Evolutionary conservation across 2,329 filamentous ascomycete species (phyloP).

Genomic region (Talaromyces sp.): DNA sequence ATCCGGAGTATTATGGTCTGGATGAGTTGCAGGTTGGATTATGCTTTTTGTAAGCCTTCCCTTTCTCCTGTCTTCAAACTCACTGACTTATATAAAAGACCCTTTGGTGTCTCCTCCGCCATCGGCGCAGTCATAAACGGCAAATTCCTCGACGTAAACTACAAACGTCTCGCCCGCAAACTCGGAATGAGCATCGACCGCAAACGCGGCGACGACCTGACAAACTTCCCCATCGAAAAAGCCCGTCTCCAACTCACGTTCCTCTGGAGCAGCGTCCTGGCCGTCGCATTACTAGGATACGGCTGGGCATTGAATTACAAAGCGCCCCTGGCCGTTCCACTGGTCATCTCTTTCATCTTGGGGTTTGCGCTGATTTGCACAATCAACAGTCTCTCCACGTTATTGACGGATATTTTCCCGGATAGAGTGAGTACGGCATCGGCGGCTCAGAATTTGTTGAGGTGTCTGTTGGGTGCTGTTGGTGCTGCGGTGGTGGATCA

Average conservation of each 20-base stretch:
- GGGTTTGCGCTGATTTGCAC: conserved; percentile 29
- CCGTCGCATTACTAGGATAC: conserved; percentile 28
- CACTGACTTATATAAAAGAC: conserved; percentile 16
- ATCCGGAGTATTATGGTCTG: conserved; percentile 42
- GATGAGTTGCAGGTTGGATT: conserved; percentile 42
- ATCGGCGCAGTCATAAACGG: conserved; percentile 39
- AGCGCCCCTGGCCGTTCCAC: conserved; percentile 28
- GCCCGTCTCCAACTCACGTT: conserved; percentile 32
- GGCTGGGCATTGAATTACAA: conserved; percentile 36
- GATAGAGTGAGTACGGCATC: conserved; percentile 29
- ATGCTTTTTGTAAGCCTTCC: conserved; percentile 21
- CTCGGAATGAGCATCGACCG: conserved; percentile 58
- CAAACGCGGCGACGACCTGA: conserved; percentile 51
- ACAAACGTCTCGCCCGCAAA: conserved; percentile 58
- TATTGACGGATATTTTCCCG: conserved; percentile 42
- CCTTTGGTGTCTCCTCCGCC: conserved; percentile 22
- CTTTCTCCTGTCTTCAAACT: background rate
- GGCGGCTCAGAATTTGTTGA: conserved; percentile 33
- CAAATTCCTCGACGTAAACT: conserved; percentile 65
- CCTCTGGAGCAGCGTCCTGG: conserved; percentile 25
- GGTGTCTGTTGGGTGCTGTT: conserved; percentile 34
- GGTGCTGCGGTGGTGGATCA: conserved; percentile 31
- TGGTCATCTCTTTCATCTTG: conserved; percentile 32
- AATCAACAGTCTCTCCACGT: conserved; percentile 39
- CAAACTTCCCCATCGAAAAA: conserved; percentile 47